Evolutionary conservation across 805 yeast species (phyloP), one percentile per base, ranked within the genome.

Genomic region (Cyberlindnera euphorbiae): DNA sequence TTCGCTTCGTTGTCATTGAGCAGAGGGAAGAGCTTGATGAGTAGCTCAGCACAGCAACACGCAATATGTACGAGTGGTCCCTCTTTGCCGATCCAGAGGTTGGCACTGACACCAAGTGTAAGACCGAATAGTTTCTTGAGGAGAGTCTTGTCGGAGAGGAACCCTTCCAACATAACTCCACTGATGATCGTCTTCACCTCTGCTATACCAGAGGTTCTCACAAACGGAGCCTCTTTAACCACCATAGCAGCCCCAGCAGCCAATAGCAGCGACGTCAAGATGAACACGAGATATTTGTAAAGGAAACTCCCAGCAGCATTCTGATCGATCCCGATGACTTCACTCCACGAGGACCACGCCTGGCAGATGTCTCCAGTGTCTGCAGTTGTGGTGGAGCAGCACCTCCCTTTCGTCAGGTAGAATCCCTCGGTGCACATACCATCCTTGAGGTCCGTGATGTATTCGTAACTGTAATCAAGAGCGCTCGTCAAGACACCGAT

Each of bases 11-110:
- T 74, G 1, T 51, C 50, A 18, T 52, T 38, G 31, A 60, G 35
- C 1, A 43, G 29, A 4, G 65, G 58, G 34, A 64, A 55, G 4
- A 49, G 34, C 14, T 56, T 49, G 30, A 73, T 55, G 8, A 71
- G 36, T 37, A 60, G 26, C 44, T 60, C 57, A 46, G 79, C 60
- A 50, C 77, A 63, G 44, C 84, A 76, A 46, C 84, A 75, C 0
- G 90, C 71, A 4, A 86, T 73, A 56, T 87, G 95, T 17, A 84
- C 89, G 36, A 87, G 56, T 1, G 96, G 95, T 2, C 95, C 95
- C 50, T 86, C 96, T 51, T 77, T 79, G 6, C 96, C 95, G 6
- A 82, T 68, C 85, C 90, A 82, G 3, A 86, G 51, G 0, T 95
- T 95, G 1, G 85, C 74, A 16, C 88, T 78, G 5, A 82, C 79